Evolutionary conservation across 495 filamentous ascomycete genomes (phyloP), one percentile per base, ranked within the genome.

Genomic region (Aspergillus hancockii): DNA sequence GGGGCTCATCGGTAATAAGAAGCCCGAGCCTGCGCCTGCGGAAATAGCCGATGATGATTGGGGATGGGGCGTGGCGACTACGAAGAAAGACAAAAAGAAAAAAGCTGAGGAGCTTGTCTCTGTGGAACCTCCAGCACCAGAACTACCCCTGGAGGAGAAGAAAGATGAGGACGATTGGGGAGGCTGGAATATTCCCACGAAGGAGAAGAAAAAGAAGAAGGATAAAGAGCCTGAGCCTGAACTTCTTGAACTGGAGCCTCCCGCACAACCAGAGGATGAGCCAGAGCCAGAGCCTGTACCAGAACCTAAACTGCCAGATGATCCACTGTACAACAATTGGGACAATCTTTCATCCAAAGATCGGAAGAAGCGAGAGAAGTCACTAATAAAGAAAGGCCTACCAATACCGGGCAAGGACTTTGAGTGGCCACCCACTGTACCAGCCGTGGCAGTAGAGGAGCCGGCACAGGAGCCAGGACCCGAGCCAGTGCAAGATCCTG

Each of bases 31-130:
- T 1, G 41, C 6, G 16, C 10, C 36, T 22, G 5, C 50, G 1
- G 67, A 68, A 25, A 36, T 59, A 7, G 62, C 54, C 7, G 62
- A 61, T 12, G 71, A 67, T 58, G 67, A 65, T 59, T 74, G 63
- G 61, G 67, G 68, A 38, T 80, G 71, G 75, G 55, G 52, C 54
- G 52, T 66, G 10, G 52, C 72, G 21, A 60, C 63, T 13, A 71
- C 74, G 28, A 67, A 70, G 55, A 72, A 78, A 32, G 66, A 75
- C 31, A 77, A 76, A 51, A 77, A 79, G 52, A 77, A 76, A 59
- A 70, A 71, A 51, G 74, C 76, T 46, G 67, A 70, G 18, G 71
- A 68, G 52, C 8, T 10, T 36, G 32, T 10, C 3, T 58, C 69
- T 47, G 45, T 69, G 13, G 75, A 74, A 8, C 59, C 66, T 8